These are phyloP conservation scores for Calophaca sinica DNA, from an alignment of 306 rosid species.

Conservation along the genomic window DNA sequence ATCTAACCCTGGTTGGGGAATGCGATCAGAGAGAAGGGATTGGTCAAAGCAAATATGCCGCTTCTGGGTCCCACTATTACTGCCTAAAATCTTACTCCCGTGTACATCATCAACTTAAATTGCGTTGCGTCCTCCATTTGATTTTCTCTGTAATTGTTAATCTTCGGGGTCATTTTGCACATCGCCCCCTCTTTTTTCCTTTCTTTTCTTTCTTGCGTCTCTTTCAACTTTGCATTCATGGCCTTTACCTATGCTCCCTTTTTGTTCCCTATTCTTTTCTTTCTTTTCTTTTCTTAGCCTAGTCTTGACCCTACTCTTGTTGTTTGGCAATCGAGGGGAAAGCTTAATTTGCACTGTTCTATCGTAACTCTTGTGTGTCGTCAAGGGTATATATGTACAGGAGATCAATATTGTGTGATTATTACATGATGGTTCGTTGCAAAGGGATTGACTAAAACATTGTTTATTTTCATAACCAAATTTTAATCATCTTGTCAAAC, in stretches of 20 bases:
- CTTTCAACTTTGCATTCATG: slow-evolving; percentile 39
- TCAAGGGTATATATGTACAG: not conserved
- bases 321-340: slow-evolving; percentile 21
- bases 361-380: slow-evolving; percentile 34
- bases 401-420: slow-evolving; percentile 10
- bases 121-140: not conserved
- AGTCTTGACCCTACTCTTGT: slow-evolving; percentile 29
- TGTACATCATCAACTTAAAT: slow-evolving; percentile 49
- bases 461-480: slow-evolving; percentile 31
- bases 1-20: slow-evolving; percentile 59
- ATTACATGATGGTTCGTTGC: slow-evolving; percentile 4
- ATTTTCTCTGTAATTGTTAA: slow-evolving; percentile 7
- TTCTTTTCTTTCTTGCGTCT: not conserved
- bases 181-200: slow-evolving; percentile 29
- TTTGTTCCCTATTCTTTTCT: not conserved
- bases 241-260: slow-evolving; percentile 19
- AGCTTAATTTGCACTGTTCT: slow-evolving; percentile 43
- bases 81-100: slow-evolving; percentile 57
- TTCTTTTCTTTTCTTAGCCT: not conserved
- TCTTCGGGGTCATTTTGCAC: slow-evolving; percentile 21
- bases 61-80: slow-evolving; percentile 50
- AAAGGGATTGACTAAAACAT: slow-evolving; percentile 21
- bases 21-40: slow-evolving; percentile 16
- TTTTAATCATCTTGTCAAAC: slow-evolving; percentile 43
- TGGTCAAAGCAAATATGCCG: slow-evolving; percentile 60